Percentiles rank a stretch among this genome's conserved stretches.
phyloP scores from a whole-genome alignment of 202 grass and related monocot genomes.

The Dendrocalamus latiflorus region DNA sequence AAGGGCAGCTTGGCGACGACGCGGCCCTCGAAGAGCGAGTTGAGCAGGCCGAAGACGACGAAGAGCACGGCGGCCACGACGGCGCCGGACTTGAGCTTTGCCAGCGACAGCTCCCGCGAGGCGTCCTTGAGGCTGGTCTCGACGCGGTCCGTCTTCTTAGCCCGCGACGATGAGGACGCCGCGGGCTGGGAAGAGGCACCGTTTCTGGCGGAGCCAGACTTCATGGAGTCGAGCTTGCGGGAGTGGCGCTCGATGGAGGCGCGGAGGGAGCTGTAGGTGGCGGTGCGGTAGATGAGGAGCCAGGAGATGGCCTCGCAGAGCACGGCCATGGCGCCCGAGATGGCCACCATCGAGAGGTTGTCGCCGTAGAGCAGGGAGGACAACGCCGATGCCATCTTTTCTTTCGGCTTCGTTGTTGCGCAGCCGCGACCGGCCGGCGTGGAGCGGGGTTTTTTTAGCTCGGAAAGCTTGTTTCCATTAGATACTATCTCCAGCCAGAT shows the following conservation, averaged over 20 bases:
- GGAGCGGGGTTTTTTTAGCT: too few relatives aligned
- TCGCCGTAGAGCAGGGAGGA: slow-evolving; percentile 71
- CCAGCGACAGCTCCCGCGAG: slow-evolving; percentile 79
- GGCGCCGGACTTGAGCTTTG: slow-evolving; percentile 96
- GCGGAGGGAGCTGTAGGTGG: slow-evolving; percentile 95
- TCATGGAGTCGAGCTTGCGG: slow-evolving; percentile 92
- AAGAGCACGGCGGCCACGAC: slow-evolving; percentile 91
- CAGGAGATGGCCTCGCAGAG: slow-evolving; percentile 96
- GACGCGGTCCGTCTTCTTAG: slow-evolving; percentile 95
- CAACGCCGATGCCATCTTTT: slow-evolving; percentile 35
- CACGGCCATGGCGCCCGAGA: slow-evolving; percentile 70
- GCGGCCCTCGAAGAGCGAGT: slow-evolving; percentile 94
- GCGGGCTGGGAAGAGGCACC: slow-evolving; percentile 6
- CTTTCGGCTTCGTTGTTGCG: neutral
- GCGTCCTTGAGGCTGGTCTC: slow-evolving; percentile 95
- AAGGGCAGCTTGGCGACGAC: slow-evolving; percentile 83
- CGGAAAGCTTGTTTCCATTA: too few relatives aligned
- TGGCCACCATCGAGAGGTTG: slow-evolving; percentile 66
- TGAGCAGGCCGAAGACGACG: slow-evolving; percentile 92
- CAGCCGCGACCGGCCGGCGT: neutral
- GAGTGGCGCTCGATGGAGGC: slow-evolving; percentile 90
- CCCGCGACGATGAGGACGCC: slow-evolving; percentile 36
- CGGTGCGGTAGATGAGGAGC: slow-evolving; percentile 96
- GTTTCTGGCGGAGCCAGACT: slow-evolving; percentile 32
- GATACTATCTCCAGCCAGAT: too few relatives aligned